Evolutionary conservation across 768 basidiomycete genomes (phyloP), one percentile per base, ranked within the genome.

Genomic region (Tephrocybe sp.): DNA sequence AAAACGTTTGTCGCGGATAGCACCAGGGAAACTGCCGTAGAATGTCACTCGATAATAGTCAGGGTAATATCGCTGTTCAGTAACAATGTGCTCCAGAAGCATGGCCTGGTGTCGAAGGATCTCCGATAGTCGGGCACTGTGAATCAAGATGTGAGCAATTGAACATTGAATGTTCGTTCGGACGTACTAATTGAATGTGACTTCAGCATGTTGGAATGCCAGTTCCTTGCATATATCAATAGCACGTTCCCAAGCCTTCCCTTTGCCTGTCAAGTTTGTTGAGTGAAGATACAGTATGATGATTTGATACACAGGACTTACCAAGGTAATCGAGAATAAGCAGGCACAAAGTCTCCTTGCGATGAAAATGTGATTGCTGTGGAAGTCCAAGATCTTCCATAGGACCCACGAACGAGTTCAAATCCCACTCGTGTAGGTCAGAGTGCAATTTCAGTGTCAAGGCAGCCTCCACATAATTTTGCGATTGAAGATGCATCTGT

Each of bases 241-340:
- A 2, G 93, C 96, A 44, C 81, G 87, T 67, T 98, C 96, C 82
- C 92, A 98, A n/a, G 96, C 95, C 61, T 96, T 94, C 9, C 95
- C 96, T 68, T 94, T 91, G 42, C 92, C 92, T 94, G 52, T 18
- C 19, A 52, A 32, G 24, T 0, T 5, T 16, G 0, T 32, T 27
- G 21, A 34, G 35, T 34, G 13, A 40, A 39, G 19, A 27, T 22
- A 25, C n/a, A 38, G 41, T 5, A 37, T 13, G 28, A 54, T 39
- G 58, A 44, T 48, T 27, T 47, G 9, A 16, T 40, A 47, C 3
- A 16, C 28, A 18, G 22, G 43, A 47, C 15, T 47, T 49, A 91
- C 92, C 91, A 18, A 98, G 80, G 59, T 94, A 93, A 63, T 97
- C 93, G n/a, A 98, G 79, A 49, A 95, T 94, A 48, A 95, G 73